A percentile compares a stretch with the other conserved stretches of the same genome.
phyloP scores from a whole-genome alignment of 2,329 filamentous ascomycete species.

The Clonostachys rhizophaga region DNA sequence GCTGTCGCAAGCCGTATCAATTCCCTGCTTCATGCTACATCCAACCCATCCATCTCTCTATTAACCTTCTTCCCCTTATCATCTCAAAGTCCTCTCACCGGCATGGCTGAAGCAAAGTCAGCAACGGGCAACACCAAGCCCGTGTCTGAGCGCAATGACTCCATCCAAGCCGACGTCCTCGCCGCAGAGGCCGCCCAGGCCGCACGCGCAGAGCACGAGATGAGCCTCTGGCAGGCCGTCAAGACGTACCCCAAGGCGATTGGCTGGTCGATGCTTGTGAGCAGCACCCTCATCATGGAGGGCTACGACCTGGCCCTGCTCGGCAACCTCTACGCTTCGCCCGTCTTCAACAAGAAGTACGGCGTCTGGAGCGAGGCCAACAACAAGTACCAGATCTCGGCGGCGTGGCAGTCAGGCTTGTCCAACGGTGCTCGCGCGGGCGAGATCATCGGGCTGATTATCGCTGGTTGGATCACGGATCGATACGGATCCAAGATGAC shows the following conservation, averaged over 20 bases:
- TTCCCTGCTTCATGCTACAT: no score
- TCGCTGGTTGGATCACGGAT: conserved; percentile 48
- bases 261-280: conserved; percentile 39
- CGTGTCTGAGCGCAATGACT: conserved; percentile 12
- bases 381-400: conserved; percentile 39
- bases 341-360: conserved; percentile 37
- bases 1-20: no score
- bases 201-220: conserved; percentile 30
- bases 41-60: background rate
- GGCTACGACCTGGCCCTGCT: conserved; percentile 46
- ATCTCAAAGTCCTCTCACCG: background rate
- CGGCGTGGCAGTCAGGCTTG: conserved; percentile 53
- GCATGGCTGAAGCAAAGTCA: background rate
- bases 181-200: conserved; percentile 32
- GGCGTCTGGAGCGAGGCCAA: conserved; percentile 25
- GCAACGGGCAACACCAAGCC: background rate
- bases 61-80: background rate
- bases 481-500: conserved; percentile 44
- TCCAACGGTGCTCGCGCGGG: conserved; percentile 48
- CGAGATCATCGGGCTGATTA: conserved; percentile 48
- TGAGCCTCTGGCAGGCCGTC: conserved; percentile 32
- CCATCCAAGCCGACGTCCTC: conserved; percentile 12
- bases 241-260: conserved; percentile 40
- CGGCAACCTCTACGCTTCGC: conserved; percentile 42
- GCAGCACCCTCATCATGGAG: conserved; percentile 43